A percentile compares a stretch with the other conserved stretches of the same genome.
Conservation (phyloP, 1,139 yeast genomes). For the Wickerhamiella infanticola region DNA sequence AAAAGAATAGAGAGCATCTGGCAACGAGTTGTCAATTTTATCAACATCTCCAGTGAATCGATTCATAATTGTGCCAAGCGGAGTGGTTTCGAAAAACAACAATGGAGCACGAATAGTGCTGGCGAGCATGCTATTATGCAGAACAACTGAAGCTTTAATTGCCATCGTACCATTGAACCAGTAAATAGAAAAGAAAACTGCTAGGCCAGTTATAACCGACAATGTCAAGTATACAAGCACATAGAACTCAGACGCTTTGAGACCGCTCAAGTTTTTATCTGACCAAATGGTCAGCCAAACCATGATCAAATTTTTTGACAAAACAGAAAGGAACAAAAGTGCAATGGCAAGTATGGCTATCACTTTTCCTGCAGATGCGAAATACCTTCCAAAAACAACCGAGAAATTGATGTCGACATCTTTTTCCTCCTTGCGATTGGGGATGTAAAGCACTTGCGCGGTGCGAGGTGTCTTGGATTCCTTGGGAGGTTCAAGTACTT, state of each 20-base stretch:
- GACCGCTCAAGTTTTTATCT: slow-evolving; percentile 9
- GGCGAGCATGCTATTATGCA: slow-evolving; percentile 68
- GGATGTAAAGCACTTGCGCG: background rate
- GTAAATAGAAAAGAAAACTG: slow-evolving; percentile 54
- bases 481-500: background rate
- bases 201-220: slow-evolving; percentile 41
- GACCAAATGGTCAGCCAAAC: slow-evolving; percentile 78
- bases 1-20: slow-evolving; percentile 26
- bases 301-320: slow-evolving; percentile 7
- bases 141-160: slow-evolving; percentile 57
- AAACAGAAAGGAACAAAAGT: slow-evolving; percentile 2
- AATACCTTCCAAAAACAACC: slow-evolving; percentile 8
- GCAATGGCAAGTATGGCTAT: slow-evolving; percentile 3
- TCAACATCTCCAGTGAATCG: slow-evolving; percentile 61
- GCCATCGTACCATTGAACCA: slow-evolving; percentile 34
- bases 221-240: slow-evolving; percentile 39
- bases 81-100: slow-evolving; percentile 52
- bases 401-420: background rate
- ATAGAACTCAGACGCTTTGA: slow-evolving; percentile 9
- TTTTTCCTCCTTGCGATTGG: background rate
- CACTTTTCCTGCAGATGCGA: slow-evolving; percentile 6
- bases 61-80: slow-evolving; percentile 54
- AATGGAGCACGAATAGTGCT: slow-evolving; percentile 66
- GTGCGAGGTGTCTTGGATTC: background rate
- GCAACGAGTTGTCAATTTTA: slow-evolving; percentile 33